phyloP scores from a whole-genome alignment of 352 stramenopile species.

The Pythium insidiosum region DNA sequence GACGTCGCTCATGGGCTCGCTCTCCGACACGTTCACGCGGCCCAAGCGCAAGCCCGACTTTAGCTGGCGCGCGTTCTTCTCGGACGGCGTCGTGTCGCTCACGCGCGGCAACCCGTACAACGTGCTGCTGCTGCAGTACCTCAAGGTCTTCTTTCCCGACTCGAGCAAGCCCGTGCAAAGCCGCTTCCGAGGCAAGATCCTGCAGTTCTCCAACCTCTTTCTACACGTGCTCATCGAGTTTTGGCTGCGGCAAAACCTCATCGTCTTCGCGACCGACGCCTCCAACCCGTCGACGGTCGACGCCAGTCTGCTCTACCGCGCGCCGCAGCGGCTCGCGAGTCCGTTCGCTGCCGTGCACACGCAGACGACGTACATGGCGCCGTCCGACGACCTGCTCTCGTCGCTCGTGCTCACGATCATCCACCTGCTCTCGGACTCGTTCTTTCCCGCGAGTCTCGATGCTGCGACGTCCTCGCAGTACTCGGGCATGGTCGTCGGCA shows the following conservation, averaged over 20 bases:
- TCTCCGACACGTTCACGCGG: constrained; percentile 38
- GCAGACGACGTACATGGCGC: constrained; percentile 77
- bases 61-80: constrained; percentile 68
- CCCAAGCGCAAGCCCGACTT: constrained; percentile 39
- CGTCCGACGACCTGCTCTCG: constrained; percentile 74
- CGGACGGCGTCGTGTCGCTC: constrained; percentile 52
- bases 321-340: constrained; percentile 30
- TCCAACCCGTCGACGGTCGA: constrained; percentile 5
- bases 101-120: constrained; percentile 79
- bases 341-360: constrained; percentile 73
- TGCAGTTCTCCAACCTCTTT: constrained; percentile 77
- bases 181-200: constrained; percentile 67
- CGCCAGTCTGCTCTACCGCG: constrained; percentile 10
- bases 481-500: constrained; percentile 21
- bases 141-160: constrained; percentile 71
- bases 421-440: constrained; percentile 72
- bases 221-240: constrained; percentile 83
- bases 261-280: constrained; percentile 69
- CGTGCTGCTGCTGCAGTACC: constrained; percentile 75
- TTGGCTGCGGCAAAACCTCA: constrained; percentile 85
- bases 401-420: constrained; percentile 78
- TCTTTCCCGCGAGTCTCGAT: constrained; percentile 53
- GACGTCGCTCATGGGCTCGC: constrained; percentile 35
- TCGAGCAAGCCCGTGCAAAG: constrained; percentile 49
- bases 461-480: constrained; percentile 8